These are phyloP conservation scores for Cladosporium sp. DNA, from an alignment of 2,329 filamentous ascomycete species.

Conservation along the genomic window DNA sequence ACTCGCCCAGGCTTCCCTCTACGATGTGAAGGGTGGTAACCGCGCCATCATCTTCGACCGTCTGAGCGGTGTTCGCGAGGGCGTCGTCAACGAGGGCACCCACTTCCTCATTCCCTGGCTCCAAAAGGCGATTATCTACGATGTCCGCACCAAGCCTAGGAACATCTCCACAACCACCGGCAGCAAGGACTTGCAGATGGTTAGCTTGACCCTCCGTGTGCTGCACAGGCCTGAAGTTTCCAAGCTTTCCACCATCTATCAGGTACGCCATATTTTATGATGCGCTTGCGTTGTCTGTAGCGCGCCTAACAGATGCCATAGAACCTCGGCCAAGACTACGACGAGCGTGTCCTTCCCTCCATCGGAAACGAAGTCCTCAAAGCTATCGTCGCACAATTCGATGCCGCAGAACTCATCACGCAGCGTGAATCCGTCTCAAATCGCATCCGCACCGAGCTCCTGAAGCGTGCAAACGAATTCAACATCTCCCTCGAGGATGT, in stretches of 20 bases:
- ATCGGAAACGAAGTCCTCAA: constrained; percentile 55
- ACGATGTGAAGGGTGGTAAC: constrained; percentile 93
- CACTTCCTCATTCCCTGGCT: constrained; percentile 96
- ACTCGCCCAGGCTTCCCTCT: constrained; percentile 74
- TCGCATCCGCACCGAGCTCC: constrained; percentile 86
- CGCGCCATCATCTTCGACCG: constrained; percentile 98
- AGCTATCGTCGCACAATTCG: constrained; percentile 52
- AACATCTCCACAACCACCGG: constrained; percentile 98
- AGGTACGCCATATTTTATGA: constrained; percentile 57
- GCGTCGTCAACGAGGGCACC: constrained; percentile 90
- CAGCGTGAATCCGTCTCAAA: constrained; percentile 96
- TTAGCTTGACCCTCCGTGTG: constrained; percentile 93
- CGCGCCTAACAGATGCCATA: constrained; percentile 34
- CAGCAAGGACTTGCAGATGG: constrained; percentile 99
- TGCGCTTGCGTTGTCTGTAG: not conserved
- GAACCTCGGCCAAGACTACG: constrained; percentile 97
- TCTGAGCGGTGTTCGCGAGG: constrained; percentile 84
- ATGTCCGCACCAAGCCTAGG: constrained; percentile 93
- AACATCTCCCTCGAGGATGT: constrained; percentile 99
- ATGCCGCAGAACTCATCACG: constrained; percentile 71
- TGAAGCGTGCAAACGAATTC: constrained; percentile 91
- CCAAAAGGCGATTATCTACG: constrained; percentile 89
- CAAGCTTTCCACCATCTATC: constrained; percentile 94
- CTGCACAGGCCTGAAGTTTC: constrained; percentile 91
- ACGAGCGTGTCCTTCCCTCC: constrained; percentile 59